These are phyloP conservation scores for Dimocarpus longan DNA, from an alignment of 345 rosid genomes.

Conservation along the genomic window DNA sequence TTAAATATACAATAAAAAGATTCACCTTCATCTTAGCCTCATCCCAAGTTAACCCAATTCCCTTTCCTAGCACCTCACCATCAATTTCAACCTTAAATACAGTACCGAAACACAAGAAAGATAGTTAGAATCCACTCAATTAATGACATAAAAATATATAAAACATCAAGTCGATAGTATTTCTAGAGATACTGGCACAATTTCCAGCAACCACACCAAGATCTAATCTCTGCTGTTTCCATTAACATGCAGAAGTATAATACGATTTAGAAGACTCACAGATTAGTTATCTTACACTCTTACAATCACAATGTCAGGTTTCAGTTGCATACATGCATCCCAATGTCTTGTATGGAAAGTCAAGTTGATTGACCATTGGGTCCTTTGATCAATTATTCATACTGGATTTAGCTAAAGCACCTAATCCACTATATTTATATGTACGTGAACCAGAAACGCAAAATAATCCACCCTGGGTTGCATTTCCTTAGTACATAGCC, in stretches of 20 bases:
- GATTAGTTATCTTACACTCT: no score
- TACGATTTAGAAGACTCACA: no score
- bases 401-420: no score
- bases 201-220: background rate
- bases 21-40: conserved; percentile 90
- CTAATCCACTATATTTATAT: no score
- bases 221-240: background rate
- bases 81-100: conserved; percentile 83
- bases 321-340: no score
- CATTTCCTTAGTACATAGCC: background rate
- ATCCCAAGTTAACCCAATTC: conserved; percentile 87
- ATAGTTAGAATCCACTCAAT: conserved; percentile 18
- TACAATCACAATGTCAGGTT: no score
- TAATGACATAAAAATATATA: background rate
- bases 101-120: conserved; percentile 14
- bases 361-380: no score
- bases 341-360: no score
- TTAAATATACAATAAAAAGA: background rate
- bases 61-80: conserved; percentile 86
- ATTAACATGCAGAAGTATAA: no score
- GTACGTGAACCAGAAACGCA: no score
- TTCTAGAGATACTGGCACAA: background rate
- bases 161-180: background rate
- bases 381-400: no score
- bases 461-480: background rate